A percentile compares a stretch with the other conserved stretches of the same genome.
These are phyloP conservation scores for Nakazawaea siamensis DNA, from an alignment of 805 yeast species.

Conservation along the genomic window DNA sequence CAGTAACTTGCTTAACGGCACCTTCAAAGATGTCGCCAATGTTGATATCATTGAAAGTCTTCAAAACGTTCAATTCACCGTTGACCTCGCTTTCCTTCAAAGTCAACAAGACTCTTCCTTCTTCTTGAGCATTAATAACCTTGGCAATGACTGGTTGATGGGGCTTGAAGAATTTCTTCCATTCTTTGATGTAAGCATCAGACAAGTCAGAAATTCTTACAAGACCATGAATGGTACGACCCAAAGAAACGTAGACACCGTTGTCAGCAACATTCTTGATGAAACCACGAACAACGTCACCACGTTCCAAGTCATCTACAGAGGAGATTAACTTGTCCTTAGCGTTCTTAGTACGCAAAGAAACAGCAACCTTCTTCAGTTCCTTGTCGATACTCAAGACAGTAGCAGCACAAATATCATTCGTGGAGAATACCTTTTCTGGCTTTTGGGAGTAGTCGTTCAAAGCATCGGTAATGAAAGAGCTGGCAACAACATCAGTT, in stretches of 20 bases:
- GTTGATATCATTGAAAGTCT: conserved; percentile 57
- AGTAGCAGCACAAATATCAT: conserved; percentile 51
- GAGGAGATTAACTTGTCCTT: conserved; percentile 42
- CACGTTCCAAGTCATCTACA: conserved; percentile 49
- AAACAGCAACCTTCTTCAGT: conserved; percentile 49
- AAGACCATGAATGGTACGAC: conserved; percentile 64
- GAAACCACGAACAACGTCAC: conserved; percentile 75
- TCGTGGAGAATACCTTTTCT: conserved; percentile 37
- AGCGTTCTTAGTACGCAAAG: conserved; percentile 48
- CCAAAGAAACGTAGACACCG: conserved; percentile 73
- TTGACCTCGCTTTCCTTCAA: conserved; percentile 73
- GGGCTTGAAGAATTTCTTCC: conserved; percentile 70
- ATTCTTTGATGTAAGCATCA: conserved; percentile 74
- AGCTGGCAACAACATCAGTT: conserved; percentile 49
- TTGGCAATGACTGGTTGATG: conserved; percentile 74
- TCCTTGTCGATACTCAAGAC: conserved; percentile 38
- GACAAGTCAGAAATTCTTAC: conserved; percentile 77
- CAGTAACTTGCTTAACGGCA: conserved; percentile 65
- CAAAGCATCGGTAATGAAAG: conserved; percentile 72
- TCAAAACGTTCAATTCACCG: conserved; percentile 54
- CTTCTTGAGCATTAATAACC: conserved; percentile 52
- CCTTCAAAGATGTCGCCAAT: conserved; percentile 75
- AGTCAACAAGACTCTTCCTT: conserved; percentile 64
- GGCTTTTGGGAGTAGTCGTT: conserved; percentile 53
- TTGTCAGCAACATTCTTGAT: conserved; percentile 65